Evolutionary conservation across 2,329 filamentous ascomycete genomes (phyloP).

Genomic region (Cytospora piceicola): DNA sequence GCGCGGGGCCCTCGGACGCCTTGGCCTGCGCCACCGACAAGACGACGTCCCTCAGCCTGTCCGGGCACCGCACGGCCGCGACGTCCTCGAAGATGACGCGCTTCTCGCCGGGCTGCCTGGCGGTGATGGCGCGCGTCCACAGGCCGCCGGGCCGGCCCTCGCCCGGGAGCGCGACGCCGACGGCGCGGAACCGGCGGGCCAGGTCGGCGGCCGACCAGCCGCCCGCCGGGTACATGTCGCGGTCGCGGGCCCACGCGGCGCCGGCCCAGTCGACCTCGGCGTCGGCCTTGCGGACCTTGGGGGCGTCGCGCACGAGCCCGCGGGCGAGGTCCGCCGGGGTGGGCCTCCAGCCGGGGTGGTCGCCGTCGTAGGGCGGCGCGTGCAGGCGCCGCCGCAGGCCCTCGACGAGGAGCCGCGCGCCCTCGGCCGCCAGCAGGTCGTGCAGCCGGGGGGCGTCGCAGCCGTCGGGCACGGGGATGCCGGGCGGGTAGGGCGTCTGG

Average conservation of each 20-base stretch:
- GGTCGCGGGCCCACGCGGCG: conserved; percentile 19
- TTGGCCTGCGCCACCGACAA: conserved; percentile 10
- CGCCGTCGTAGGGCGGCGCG: conserved; percentile 54
- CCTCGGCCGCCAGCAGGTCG: conserved; percentile 60
- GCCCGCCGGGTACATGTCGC: conserved; percentile 8
- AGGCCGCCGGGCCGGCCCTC: conserved; percentile 42
- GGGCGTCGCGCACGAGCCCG: conserved; percentile 56
- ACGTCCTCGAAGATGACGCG: conserved; percentile 47
- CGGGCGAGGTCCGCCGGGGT: conserved; percentile 36
- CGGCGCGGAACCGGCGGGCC: conserved; percentile 57
- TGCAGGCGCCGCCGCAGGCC: conserved; percentile 67
- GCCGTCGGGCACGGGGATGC: conserved; percentile 52
- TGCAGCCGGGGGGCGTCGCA: conserved; percentile 56
- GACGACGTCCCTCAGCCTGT: conserved; percentile 21
- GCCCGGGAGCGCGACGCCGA: conserved; percentile 40
- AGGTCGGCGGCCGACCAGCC: conserved; percentile 59
- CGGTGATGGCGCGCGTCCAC: conserved; percentile 33
- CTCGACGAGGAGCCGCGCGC: conserved; percentile 71
- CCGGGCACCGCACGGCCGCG: conserved; percentile 33
- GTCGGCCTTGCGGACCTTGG: conserved; percentile 72
- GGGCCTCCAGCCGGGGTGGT: conserved; percentile 31
- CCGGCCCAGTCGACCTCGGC: conserved; percentile 63
- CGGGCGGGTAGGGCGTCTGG: conserved; percentile 63
- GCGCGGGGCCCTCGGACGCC: neutral
- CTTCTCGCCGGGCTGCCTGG: conserved; percentile 34